Conservation (phyloP, 2,329 filamentous ascomycete species). For the Colletotrichum gigasporum region DNA sequence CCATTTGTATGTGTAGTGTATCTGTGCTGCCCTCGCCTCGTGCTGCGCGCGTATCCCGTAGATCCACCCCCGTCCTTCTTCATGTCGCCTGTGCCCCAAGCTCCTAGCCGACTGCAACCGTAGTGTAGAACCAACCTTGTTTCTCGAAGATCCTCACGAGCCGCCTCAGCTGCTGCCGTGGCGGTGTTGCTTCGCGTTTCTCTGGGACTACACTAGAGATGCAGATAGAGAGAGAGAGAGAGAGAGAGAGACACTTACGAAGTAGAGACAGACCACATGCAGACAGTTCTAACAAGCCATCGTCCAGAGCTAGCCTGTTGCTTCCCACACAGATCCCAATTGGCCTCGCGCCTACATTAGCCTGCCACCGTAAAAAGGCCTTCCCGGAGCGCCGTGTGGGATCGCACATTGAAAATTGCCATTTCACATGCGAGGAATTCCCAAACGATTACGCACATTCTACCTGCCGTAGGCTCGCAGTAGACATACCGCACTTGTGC, state of each 20-base stretch:
- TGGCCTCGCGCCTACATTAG: conserved; percentile 22
- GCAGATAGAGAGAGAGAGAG: no score
- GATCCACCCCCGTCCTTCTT: conserved; percentile 26
- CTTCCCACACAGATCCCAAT: no score
- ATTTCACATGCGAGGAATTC: no score
- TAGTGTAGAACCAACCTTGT: neutral
- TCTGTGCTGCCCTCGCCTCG: neutral
- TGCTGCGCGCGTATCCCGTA: conserved; percentile 4
- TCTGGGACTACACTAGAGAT: no score
- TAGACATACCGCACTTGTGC: neutral
- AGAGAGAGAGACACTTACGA: no score
- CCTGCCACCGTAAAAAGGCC: neutral
- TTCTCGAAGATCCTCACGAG: neutral
- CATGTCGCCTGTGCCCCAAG: conserved; percentile 12
- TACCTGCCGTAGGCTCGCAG: neutral
- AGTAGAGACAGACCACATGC: no score
- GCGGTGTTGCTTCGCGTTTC: no score
- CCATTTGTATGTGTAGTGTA: neutral
- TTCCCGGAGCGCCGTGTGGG: neutral
- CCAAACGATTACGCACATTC: neutral
- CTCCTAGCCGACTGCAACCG: conserved; percentile 15
- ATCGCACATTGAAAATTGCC: no score
- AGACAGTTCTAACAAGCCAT: neutral
- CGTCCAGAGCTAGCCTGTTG: neutral
- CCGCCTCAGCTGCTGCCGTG: neutral